Percentiles rank a stretch among this genome's conserved stretches.
Conservation (phyloP, 2,329 filamentous ascomycete genomes). For the Botryotinia convoluta region DNA sequence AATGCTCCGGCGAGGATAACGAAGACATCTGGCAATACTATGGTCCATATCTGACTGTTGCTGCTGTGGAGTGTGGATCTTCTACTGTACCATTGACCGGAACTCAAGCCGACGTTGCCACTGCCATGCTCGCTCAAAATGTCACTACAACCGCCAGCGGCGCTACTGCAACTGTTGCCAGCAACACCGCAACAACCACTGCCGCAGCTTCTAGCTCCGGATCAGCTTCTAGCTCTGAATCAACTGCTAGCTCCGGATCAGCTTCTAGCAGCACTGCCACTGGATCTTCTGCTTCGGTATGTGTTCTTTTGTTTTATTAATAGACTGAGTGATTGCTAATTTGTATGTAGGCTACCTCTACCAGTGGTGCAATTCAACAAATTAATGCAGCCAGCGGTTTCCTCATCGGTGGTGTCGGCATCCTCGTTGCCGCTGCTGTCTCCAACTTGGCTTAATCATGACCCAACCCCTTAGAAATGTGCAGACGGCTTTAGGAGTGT, state of each 20-base stretch:
- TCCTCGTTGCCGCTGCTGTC: not conserved
- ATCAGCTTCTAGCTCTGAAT: not conserved
- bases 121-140: not conserved
- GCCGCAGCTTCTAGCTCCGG: not conserved
- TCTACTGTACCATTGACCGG: not conserved
- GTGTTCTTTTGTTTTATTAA: not conserved
- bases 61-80: not conserved
- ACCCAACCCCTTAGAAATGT: fast-evolving
- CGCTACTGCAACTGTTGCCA: not conserved
- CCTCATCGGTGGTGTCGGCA: not conserved
- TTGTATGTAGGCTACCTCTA: not conserved
- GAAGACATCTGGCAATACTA: not conserved
- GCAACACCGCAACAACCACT: not conserved
- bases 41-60: not conserved
- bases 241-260: not conserved
- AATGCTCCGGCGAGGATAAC: not conserved
- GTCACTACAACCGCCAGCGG: not conserved
- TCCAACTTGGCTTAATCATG: not conserved
- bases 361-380: not conserved
- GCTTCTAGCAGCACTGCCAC: not conserved
- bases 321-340: not conserved
- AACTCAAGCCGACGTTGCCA: not conserved
- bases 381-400: not conserved
- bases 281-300: not conserved
- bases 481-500: not conserved